Conservation (phyloP, 768 basidiomycete genomes). For the Amyloporia xantha region DNA sequence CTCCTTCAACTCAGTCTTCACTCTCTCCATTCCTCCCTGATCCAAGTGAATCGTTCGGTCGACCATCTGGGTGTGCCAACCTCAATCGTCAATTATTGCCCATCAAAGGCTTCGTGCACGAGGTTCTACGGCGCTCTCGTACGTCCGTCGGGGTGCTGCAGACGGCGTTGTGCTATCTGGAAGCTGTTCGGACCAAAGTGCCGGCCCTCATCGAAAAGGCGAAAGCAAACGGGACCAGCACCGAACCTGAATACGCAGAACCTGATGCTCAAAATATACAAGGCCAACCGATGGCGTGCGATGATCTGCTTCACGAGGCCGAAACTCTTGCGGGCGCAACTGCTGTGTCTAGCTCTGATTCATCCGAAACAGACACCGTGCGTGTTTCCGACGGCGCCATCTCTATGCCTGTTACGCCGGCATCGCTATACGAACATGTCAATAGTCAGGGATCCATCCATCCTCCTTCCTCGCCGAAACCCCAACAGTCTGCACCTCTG, state of each 20-base stretch:
- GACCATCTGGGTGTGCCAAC: constrained; percentile 10
- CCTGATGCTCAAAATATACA: background rate
- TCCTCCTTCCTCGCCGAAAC: background rate
- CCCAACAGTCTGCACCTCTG: constrained; percentile 4
- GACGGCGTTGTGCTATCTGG: constrained; percentile 82
- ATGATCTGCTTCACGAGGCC: too few species aligned
- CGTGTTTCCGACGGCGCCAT: background rate
- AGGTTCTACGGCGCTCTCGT: constrained; percentile 80
- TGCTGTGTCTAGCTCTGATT: background rate
- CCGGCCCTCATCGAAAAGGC: constrained; percentile 49
- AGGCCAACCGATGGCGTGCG: background rate
- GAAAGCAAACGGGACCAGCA: constrained; percentile 35
- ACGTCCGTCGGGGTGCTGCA: constrained; percentile 82
- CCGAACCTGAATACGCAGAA: constrained; percentile 5
- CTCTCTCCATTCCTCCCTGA: constrained; percentile 21
- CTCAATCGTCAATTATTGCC: constrained; percentile 39
- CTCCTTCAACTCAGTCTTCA: constrained; percentile 40
- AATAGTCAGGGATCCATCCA: background rate
- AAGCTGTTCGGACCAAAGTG: constrained; percentile 69
- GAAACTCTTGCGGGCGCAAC: too few species aligned
- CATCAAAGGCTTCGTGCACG: constrained; percentile 77
- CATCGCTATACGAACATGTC: background rate
- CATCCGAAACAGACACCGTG: background rate
- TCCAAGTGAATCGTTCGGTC: constrained; percentile 19
- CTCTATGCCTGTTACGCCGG: background rate